A percentile compares a stretch with the other conserved stretches of the same genome.
Conservation (phyloP, 1,139 yeast species). For the Hanseniaspora uvarum region DNA sequence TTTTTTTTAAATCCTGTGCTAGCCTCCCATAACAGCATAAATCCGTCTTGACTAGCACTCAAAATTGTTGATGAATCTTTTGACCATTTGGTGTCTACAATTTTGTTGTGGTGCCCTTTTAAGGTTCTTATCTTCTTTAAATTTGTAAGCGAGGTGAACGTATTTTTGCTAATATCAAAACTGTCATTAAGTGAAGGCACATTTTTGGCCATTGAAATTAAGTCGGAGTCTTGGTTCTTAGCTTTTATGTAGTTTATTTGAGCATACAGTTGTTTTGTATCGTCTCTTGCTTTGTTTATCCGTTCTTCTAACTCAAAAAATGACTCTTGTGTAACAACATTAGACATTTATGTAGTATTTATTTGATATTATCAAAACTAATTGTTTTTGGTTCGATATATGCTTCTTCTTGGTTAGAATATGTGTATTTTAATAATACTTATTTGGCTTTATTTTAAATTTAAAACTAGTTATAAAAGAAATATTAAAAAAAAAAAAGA, state of each 20-base stretch:
- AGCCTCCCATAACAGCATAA: constrained; percentile 74
- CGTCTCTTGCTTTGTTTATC: constrained; percentile 37
- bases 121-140: constrained; percentile 37
- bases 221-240: constrained; percentile 40
- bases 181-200: constrained; percentile 24
- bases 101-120: constrained; percentile 68
- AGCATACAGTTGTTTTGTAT: constrained; percentile 39
- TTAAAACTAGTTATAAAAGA: not conserved
- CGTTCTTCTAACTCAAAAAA: constrained; percentile 24
- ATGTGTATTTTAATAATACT: too few relatives aligned
- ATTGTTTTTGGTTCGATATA: not conserved
- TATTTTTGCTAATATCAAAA: not conserved
- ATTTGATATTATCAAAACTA: too few relatives aligned
- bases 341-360: not conserved
- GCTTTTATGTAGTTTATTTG: constrained; percentile 41
- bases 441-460: too few relatives aligned
- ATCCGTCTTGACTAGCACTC: constrained; percentile 82
- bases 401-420: too few relatives aligned
- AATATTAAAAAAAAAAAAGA: not conserved
- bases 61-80: constrained; percentile 48
- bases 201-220: constrained; percentile 35
- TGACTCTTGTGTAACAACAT: constrained; percentile 14
- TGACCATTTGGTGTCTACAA: constrained; percentile 62
- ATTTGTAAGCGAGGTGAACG: constrained; percentile 20
- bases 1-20: constrained; percentile 60